Base-by-base conservation (phyloP, 306 rosid species). In the Fagus crenata region DNA sequence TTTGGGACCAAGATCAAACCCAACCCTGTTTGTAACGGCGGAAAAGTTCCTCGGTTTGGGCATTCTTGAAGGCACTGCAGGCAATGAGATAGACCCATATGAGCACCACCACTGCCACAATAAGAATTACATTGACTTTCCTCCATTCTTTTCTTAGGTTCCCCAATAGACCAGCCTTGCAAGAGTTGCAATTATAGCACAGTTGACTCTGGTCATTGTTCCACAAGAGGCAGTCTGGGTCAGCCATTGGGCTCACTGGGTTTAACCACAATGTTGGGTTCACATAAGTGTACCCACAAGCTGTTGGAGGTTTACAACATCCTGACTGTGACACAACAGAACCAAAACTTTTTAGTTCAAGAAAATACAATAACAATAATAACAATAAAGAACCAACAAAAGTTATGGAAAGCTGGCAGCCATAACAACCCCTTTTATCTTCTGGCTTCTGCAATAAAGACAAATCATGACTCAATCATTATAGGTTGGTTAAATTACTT, bases 61-160 rank as follows among this genome's bases (percentile, higher is more conserved):
- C 97, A 49, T 95, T 95, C 89, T 83, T 95, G 85, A 88, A 92
- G 83, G 99, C 99, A 67, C 97, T 88, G 49, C 93, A 95, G 64
- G 93, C 99, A 51, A 95, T 84, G 76, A 92, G 76, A 79, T 95
- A 95, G 80, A 95, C 96, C 79, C 87, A 90, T 7, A 90, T 89
- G 54, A 95, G 89, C 14, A 89, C 82, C 49, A 89, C 96, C 18
- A 91, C 82, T 1, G 99, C 93, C 60, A 90, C 90, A 18, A 92
- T 89, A 35, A 95, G 92, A 76, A 95, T 81, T 12, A 90, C 78
- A 22, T 95, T 95, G 59, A 90, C 97, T 73, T 37, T 88, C 43
- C 97, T 92, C 99, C 99, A 95, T 80, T 95, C 99, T 67, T 78
- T 53, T 76, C 97, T 85, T 7, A 95, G 90, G 85, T 89, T 95